These are phyloP conservation scores for Chaetomium globosum DNA, from an alignment of 2,329 filamentous ascomycete species.

Conservation along the genomic window DNA sequence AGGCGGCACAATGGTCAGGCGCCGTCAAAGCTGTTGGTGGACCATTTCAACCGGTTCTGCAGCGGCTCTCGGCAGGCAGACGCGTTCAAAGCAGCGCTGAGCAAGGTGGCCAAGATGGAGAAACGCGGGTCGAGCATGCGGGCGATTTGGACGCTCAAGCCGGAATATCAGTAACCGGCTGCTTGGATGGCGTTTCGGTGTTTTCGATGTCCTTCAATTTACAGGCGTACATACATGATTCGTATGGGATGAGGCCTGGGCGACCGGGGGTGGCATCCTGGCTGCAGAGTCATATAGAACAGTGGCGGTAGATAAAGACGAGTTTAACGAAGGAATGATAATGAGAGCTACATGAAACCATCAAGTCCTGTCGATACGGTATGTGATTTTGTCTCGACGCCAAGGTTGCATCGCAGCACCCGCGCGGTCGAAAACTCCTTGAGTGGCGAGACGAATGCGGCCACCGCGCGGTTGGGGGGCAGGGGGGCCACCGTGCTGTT, in stretches of 20 bases:
- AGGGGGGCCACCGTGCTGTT: constrained; percentile 2
- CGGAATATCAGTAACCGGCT: constrained; percentile 35
- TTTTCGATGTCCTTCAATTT: too few species aligned
- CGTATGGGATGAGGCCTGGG: neutral
- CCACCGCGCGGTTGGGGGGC: constrained; percentile 25
- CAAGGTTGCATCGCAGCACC: neutral
- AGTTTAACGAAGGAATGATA: constrained; percentile 4
- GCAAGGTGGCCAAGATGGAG: constrained; percentile 73
- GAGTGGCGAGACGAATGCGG: constrained; percentile 4
- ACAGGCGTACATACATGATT: neutral
- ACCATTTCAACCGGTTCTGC: constrained; percentile 85
- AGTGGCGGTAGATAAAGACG: constrained; percentile 1
- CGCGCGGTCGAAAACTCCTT: neutral
- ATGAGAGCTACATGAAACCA: neutral
- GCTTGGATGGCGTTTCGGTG: neutral
- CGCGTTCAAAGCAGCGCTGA: constrained; percentile 81
- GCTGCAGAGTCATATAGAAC: neutral
- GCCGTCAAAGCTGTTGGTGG: constrained; percentile 81
- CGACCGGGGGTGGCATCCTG: neutral
- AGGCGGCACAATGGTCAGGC: constrained; percentile 74
- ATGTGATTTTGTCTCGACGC: neutral
- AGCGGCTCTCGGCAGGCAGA: constrained; percentile 67
- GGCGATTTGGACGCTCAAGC: constrained; percentile 57
- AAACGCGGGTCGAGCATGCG: constrained; percentile 57
- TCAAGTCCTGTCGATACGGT: neutral